Evolutionary conservation across 768 basidiomycete species (phyloP), one percentile per base, ranked within the genome.

Genomic region (Gymnopilus junonius): DNA sequence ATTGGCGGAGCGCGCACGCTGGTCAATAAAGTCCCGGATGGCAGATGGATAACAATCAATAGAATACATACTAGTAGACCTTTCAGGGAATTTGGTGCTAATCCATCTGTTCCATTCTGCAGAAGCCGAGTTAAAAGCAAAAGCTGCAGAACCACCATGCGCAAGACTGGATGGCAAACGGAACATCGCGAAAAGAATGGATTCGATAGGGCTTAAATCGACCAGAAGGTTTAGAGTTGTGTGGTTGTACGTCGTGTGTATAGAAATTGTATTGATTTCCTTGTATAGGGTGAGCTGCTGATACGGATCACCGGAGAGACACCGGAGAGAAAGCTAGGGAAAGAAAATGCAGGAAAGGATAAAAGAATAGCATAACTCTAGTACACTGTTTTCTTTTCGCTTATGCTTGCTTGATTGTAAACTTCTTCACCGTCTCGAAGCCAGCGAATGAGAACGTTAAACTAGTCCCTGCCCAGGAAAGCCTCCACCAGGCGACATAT

Each of bases 231-330:
- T 51, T 32, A 51, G 20, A 32, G 29, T 42, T 42, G 20, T 42
- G 40, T 42, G 21, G 61, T 37, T 27, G 32, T 43, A 39, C 34
- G 55, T 37, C 45, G 35, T 59, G 53, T 53, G 32, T 39, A 61
- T 35, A 25, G 51, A 40, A 40, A 39, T 29, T 59, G 57, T 53
- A 62, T 55, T 59, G 59, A 56, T 56, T 66, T 32, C 48, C 31
- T 51, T 51, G 17, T 31, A 51, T 66, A 65, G 61, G 56, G 63
- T 29, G 14, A 32, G 48, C 32, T 29, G 27, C 29, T 70, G 69
- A 70, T 70, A 65, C 59, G 62, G 65, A 68, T 70, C 69, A 68
- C 35, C 62, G 61, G 62, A 61, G 65, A n/a, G n/a, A n/a, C n/a
- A n/a, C n/a, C n/a, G 63, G 50, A 51, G 21, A 15, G 53, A 59